phyloP scores from a whole-genome alignment of 2,329 filamentous ascomycete species.

The Penicillium sp. region DNA sequence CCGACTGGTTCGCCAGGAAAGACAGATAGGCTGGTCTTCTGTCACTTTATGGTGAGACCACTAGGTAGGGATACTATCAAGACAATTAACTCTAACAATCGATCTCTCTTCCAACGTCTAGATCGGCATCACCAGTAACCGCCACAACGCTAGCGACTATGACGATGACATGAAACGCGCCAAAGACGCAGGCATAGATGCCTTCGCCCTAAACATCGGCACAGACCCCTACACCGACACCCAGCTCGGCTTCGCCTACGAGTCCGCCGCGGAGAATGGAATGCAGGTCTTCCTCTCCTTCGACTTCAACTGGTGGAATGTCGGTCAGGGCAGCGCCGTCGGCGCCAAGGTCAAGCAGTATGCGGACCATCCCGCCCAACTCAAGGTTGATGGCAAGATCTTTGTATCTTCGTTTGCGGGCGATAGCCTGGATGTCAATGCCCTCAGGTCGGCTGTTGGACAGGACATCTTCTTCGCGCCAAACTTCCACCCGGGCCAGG shows the following conservation, averaged over 20 bases:
- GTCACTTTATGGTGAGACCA: slow-evolving; percentile 47
- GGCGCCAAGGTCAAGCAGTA: slow-evolving; percentile 53
- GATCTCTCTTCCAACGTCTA: slow-evolving; percentile 17
- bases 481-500: slow-evolving; percentile 51
- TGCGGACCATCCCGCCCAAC: slow-evolving; percentile 48
- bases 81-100: not conserved
- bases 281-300: slow-evolving; percentile 62
- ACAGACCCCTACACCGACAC: slow-evolving; percentile 46
- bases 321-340: slow-evolving; percentile 41
- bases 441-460: slow-evolving; percentile 48
- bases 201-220: slow-evolving; percentile 56
- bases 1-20: slow-evolving; percentile 7
- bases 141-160: slow-evolving; percentile 48
- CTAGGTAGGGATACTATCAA: too few relatives aligned
- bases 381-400: slow-evolving; percentile 52
- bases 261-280: slow-evolving; percentile 48
- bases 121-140: slow-evolving; percentile 51
- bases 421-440: slow-evolving; percentile 49
- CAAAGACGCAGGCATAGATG: slow-evolving; percentile 49
- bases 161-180: slow-evolving; percentile 53
- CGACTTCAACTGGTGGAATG: slow-evolving; percentile 56
- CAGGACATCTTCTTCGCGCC: slow-evolving; percentile 53
- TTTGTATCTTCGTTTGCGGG: slow-evolving; percentile 59
- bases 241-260: slow-evolving; percentile 54
- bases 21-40: slow-evolving; percentile 42